Percentiles rank a stretch among this genome's conserved stretches.
phyloP scores from a whole-genome alignment of 257 asterid species.

The Gentiana straminea region DNA sequence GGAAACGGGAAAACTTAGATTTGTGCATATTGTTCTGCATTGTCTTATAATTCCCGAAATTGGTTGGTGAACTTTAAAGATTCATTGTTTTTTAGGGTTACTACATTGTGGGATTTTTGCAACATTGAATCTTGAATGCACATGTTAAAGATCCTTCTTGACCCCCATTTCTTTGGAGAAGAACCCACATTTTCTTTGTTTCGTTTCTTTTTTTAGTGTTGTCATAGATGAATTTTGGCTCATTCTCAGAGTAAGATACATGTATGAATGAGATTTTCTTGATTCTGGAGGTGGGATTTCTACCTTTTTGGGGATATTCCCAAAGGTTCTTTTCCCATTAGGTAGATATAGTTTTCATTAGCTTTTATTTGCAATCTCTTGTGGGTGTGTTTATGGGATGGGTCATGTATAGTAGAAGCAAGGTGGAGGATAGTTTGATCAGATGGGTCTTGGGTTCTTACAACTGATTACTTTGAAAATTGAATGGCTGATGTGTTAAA shows the following conservation, averaged over 20 bases:
- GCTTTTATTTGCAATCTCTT: conserved; percentile 5
- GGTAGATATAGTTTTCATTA: conserved; percentile 25
- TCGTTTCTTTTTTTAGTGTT: conserved; percentile 11
- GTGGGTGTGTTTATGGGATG: conserved; percentile 34
- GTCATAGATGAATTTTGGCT: conserved; percentile 14
- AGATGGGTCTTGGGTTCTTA: conserved; percentile 63
- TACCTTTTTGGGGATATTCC: conserved; percentile 9
- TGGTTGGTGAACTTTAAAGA: neutral
- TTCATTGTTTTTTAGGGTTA: neutral
- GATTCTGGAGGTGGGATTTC: conserved; percentile 17
- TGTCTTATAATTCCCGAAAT: neutral
- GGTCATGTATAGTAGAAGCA: conserved; percentile 22
- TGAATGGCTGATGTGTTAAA: conserved; percentile 93
- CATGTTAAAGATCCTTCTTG: conserved; percentile 2
- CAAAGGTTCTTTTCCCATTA: conserved; percentile 16
- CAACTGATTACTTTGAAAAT: conserved; percentile 40
- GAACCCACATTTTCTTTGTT: conserved; percentile 9
- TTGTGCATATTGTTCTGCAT: conserved; percentile 4
- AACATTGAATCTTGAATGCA: neutral
- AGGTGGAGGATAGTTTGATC: conserved; percentile 26
- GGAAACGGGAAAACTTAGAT: conserved; percentile 2
- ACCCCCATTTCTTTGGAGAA: conserved; percentile 8
- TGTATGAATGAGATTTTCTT: conserved; percentile 8
- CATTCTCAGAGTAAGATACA: conserved; percentile 7
- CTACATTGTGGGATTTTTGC: neutral